phyloP scores from a whole-genome alignment of 352 stramenopile genomes.

The Globisporangium cylindrosporum region DNA sequence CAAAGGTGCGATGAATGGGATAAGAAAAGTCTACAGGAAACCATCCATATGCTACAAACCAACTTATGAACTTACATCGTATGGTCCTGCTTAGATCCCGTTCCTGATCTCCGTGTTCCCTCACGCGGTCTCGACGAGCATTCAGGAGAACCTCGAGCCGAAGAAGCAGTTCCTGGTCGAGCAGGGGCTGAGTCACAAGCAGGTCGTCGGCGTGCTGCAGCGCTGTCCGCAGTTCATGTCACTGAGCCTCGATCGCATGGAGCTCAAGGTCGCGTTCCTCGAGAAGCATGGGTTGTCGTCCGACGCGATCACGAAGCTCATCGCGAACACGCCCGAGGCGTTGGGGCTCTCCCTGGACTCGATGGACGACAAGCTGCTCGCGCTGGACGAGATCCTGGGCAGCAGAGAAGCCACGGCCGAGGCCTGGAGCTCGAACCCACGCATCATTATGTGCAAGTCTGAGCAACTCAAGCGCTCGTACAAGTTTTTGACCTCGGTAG shows the following conservation, averaged over 20 bases:
- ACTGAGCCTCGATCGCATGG: slow-evolving; percentile 31
- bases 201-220: slow-evolving; percentile 42
- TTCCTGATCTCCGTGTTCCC: slow-evolving; percentile 59
- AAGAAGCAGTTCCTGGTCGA: slow-evolving; percentile 40
- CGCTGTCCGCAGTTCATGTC: slow-evolving; percentile 41
- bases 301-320: slow-evolving; percentile 30
- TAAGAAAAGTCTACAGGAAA: neutral
- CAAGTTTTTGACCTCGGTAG: slow-evolving; percentile 30
- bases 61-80: neutral
- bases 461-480: slow-evolving; percentile 35
- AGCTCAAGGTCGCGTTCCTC: slow-evolving; percentile 30
- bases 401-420: slow-evolving; percentile 13
- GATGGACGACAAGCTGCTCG: slow-evolving; percentile 41
- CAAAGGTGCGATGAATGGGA: slow-evolving; percentile 21
- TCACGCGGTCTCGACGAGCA: slow-evolving; percentile 28
- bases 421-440: slow-evolving; percentile 26
- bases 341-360: slow-evolving; percentile 31
- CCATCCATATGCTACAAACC: neutral
- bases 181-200: slow-evolving; percentile 29
- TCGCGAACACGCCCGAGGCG: slow-evolving; percentile 37
- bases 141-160: slow-evolving; percentile 34
- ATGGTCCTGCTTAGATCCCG: slow-evolving; percentile 30
- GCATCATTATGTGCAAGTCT: slow-evolving; percentile 56
- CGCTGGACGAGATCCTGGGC: slow-evolving; percentile 44
- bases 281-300: slow-evolving; percentile 27